Percentiles rank a stretch among this genome's conserved stretches.
phyloP scores from a whole-genome alignment of 805 yeast species.

The Pichia nakasei region DNA sequence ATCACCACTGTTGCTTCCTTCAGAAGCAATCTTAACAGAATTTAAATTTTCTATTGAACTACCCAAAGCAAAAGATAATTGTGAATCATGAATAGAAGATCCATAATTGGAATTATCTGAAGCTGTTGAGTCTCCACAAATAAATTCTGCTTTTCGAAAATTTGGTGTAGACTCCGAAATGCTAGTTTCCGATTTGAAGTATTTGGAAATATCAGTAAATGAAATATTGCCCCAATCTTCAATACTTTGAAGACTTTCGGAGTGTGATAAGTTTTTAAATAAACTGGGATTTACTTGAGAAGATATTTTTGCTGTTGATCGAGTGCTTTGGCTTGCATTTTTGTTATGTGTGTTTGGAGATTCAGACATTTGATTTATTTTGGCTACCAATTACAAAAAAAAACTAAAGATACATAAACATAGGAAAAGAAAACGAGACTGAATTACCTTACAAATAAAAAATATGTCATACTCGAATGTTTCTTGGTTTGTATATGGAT shows the following conservation, averaged over 20 bases:
- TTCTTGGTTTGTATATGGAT: no score
- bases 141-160: neutral
- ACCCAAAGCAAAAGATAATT: neutral
- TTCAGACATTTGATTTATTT: no score
- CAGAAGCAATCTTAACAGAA: neutral
- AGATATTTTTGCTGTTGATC: neutral
- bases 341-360: neutral
- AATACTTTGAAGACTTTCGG: neutral
- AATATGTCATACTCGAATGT: no score
- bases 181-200: neutral
- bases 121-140: neutral
- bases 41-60: neutral
- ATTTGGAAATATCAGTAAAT: slow-evolving; percentile 1
- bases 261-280: neutral
- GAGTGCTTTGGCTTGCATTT: no score
- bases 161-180: neutral
- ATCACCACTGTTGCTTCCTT: neutral
- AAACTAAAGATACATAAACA: no score
- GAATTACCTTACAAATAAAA: no score
- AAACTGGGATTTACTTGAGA: neutral
- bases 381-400: no score
- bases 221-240: neutral
- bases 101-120: neutral
- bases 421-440: no score
- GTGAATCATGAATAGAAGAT: neutral